Percentiles rank a stretch among this genome's conserved stretches.
Conservation (phyloP, 768 basidiomycete species). For the Russula sp. region DNA sequence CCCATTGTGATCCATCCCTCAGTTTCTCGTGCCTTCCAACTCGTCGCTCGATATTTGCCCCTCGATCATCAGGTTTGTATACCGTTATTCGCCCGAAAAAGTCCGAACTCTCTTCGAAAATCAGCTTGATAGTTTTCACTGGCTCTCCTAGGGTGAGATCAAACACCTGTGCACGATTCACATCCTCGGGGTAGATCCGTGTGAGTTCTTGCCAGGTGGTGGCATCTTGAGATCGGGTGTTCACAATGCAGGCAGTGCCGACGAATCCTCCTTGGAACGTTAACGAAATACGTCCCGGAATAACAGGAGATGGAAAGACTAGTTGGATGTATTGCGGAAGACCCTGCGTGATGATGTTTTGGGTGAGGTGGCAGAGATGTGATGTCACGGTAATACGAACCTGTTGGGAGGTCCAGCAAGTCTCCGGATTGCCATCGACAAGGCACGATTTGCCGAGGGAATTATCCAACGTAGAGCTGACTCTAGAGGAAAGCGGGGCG, state of each 20-base stretch:
- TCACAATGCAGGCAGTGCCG: conserved; percentile 59
- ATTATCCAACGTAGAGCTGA: conserved; percentile 37
- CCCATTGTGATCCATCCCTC: not conserved
- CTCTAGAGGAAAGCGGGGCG: conserved; percentile 23
- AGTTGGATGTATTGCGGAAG: conserved; percentile 74
- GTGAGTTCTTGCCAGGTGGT: conserved; percentile 50
- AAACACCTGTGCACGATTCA: conserved; percentile 70
- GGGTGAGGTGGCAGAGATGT: not conserved
- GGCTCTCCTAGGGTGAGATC: conserved; percentile 40
- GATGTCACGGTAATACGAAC: conserved; percentile 14
- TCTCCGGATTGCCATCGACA: conserved; percentile 35
- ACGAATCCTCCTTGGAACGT: conserved; percentile 90
- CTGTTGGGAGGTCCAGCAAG: conserved; percentile 30
- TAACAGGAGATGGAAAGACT: conserved; percentile 51
- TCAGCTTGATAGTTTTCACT: conserved; percentile 53
- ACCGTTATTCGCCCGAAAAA: conserved; percentile 79
- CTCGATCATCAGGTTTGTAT: conserved; percentile 53
- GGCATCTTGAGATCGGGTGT: conserved; percentile 37
- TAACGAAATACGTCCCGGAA: conserved; percentile 53
- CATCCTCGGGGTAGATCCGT: conserved; percentile 73
- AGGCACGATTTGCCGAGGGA: conserved; percentile 34
- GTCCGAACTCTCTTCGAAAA: conserved; percentile 81
- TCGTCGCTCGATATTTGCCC: conserved; percentile 16
- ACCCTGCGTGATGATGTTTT: conserved; percentile 47
- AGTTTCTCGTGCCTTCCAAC: not conserved